These are phyloP conservation scores for Nemania bipapillata DNA, from an alignment of 2,329 filamentous ascomycete genomes.

Conservation along the genomic window DNA sequence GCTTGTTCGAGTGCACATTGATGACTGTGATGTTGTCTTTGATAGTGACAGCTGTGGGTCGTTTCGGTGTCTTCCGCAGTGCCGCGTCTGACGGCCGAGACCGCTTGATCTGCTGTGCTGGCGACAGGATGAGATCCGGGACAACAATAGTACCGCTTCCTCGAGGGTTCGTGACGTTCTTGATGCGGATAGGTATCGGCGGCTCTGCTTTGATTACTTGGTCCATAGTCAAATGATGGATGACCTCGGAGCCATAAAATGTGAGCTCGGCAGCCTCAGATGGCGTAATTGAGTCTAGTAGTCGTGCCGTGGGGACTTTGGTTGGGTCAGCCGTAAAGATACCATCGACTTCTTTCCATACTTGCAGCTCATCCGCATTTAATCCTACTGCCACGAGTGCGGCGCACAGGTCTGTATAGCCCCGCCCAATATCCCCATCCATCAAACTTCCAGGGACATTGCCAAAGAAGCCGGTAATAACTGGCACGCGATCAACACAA, in stretches of 20 bases:
- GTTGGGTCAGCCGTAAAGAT: constrained; percentile 85
- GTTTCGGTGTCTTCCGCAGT: constrained; percentile 71
- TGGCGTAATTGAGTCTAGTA: constrained; percentile 89
- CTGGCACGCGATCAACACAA: constrained; percentile 75
- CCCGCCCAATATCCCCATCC: constrained; percentile 87
- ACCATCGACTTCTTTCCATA: constrained; percentile 99
- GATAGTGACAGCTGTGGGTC: constrained; percentile 91
- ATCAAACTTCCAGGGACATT: constrained; percentile 90
- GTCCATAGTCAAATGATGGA: constrained; percentile 99
- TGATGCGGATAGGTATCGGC: constrained; percentile 86
- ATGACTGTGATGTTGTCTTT: constrained; percentile 97
- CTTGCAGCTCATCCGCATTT: constrained; percentile 87
- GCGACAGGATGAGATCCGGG: constrained; percentile 71
- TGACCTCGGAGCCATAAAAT: constrained; percentile 94
- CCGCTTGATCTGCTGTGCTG: constrained; percentile 68
- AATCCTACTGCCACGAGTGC: constrained; percentile 90
- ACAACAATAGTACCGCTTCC: constrained; percentile 83
- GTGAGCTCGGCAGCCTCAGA: constrained; percentile 96
- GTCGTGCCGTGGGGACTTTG: constrained; percentile 89
- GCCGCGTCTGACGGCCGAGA: constrained; percentile 60
- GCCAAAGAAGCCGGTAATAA: constrained; percentile 94
- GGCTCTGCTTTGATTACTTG: constrained; percentile 84
- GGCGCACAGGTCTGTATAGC: constrained; percentile 96
- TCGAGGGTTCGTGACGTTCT: constrained; percentile 88
- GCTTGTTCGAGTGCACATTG: constrained; percentile 97